These are phyloP conservation scores for Lotmaria passim DNA, from an alignment of 208 protist species.

Conservation along the genomic window DNA sequence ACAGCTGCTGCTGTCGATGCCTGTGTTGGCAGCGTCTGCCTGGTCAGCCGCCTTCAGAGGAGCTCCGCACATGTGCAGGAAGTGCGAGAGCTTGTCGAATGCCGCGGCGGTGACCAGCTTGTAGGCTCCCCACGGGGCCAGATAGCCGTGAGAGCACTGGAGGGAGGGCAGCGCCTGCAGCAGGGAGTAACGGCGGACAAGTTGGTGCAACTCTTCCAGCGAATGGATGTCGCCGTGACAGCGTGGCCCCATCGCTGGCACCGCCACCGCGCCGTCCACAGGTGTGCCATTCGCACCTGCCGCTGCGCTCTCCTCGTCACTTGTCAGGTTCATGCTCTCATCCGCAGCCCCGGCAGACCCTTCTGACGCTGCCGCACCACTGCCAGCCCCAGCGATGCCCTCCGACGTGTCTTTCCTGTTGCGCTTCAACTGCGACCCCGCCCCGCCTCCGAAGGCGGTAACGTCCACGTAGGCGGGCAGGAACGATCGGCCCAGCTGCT, in stretches of 20 bases:
- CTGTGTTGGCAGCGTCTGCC: too few species aligned
- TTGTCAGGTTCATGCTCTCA: background rate
- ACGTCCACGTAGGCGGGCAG: slow-evolving; percentile 53
- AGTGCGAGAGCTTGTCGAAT: slow-evolving; percentile 24
- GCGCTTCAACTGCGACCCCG: slow-evolving; percentile 40
- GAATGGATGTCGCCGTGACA: slow-evolving; percentile 23
- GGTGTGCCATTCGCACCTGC: background rate
- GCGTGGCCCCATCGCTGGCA: background rate
- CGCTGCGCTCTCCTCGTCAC: background rate
- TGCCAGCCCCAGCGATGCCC: background rate
- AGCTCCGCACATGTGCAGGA: slow-evolving; percentile 25
- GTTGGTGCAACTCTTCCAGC: slow-evolving; percentile 13
- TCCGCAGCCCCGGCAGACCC: background rate
- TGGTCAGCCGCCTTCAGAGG: background rate
- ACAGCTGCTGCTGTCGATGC: slow-evolving; percentile 7
- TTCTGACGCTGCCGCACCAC: background rate
- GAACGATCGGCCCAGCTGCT: slow-evolving; percentile 65
- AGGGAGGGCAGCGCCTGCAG: slow-evolving; percentile 31
- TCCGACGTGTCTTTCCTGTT: slow-evolving; percentile 24
- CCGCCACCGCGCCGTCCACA: slow-evolving; percentile 10
- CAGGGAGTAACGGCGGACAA: slow-evolving; percentile 26
- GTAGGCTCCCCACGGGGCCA: slow-evolving; percentile 60
- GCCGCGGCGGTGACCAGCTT: slow-evolving; percentile 46
- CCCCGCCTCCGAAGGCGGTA: slow-evolving; percentile 30
- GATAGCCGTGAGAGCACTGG: slow-evolving; percentile 44